Base-by-base conservation (phyloP, 2,329 filamentous ascomycete genomes). In the Talaromyces sp. region DNA sequence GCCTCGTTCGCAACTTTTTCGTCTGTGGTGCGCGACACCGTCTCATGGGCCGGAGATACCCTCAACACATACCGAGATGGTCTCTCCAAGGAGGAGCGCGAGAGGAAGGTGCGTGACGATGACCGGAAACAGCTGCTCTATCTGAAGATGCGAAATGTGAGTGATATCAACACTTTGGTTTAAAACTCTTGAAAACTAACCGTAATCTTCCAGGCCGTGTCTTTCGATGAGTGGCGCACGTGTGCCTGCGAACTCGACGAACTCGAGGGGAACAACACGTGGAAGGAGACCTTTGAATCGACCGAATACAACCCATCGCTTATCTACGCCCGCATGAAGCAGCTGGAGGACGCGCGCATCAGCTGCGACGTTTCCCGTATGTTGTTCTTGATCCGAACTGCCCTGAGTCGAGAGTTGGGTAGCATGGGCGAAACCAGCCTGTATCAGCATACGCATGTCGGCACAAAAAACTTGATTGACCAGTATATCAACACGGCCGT, bases 401-500 rank as follows among this genome's bases (percentile, higher is more conserved):
- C 90, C 1, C 77, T 97, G 56, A 91, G 89, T 44, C 87, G 93
- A 52, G 88, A 93, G 68, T 79, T 96, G 9, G 93, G 91, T 7
- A 90, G 89, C 57, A 96, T 97, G 89, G 91, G 90, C 64, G 90
- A 92, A 69, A 83, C 89, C 50, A 84, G 87, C 58, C 82, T 97
- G 1, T 97, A 97, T 77, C 88, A 88, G 60, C 90, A 95, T 72
- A 90, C 90, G 0, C 88, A 95, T 70, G 84, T 91, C 14, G 94
- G 93, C 5, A 96, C 93, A 8, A 97, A 97, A 77, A 82, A 84
- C 63, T 77, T 96, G 65, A 94, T 96, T 64, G 93, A 97, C 76
- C 83, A 85, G 36, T 97, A 97, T 69, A 93, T 96, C 64, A 85
- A 89, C 56, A 92, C 91, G 1, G 88, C 91, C 0, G 78, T 92